phyloP scores from a whole-genome alignment of 306 rosid species.

The Sicyos edulis region DNA sequence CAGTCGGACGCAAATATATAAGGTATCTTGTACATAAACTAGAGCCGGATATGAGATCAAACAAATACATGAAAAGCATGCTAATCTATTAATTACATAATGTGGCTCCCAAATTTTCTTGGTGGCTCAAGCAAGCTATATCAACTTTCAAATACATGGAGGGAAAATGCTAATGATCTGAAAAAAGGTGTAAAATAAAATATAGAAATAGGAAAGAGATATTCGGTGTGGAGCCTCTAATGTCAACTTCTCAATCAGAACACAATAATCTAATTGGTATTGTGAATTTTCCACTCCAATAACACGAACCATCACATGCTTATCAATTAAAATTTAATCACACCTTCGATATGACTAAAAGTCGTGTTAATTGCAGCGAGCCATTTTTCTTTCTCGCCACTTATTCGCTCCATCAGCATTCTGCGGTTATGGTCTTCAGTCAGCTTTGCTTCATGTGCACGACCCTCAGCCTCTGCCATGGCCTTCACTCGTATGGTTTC shows the following conservation, averaged over 20 bases:
- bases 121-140: neutral
- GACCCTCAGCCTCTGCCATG: slow-evolving; percentile 91
- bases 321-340: slow-evolving; percentile 4
- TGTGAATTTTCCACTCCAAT: neutral
- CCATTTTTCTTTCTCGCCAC: slow-evolving; percentile 96
- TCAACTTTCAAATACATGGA: neutral
- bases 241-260: neutral
- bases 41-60: slow-evolving; percentile 12
- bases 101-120: neutral
- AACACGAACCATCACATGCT: slow-evolving; percentile 5
- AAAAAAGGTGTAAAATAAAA: neutral
- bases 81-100: neutral
- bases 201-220: neutral
- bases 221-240: neutral
- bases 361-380: slow-evolving; percentile 93
- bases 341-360: slow-evolving; percentile 95
- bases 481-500: slow-evolving; percentile 89
- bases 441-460: slow-evolving; percentile 77
- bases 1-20: slow-evolving; percentile 23
- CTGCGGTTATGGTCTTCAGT: slow-evolving; percentile 85
- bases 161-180: neutral
- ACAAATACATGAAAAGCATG: neutral
- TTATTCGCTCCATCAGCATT: slow-evolving; percentile 75
- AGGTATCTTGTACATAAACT: slow-evolving; percentile 15
- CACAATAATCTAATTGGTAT: neutral